These are phyloP conservation scores for Erigeron philadelphicus DNA, from an alignment of 140 eudicot species.

Conservation along the genomic window DNA sequence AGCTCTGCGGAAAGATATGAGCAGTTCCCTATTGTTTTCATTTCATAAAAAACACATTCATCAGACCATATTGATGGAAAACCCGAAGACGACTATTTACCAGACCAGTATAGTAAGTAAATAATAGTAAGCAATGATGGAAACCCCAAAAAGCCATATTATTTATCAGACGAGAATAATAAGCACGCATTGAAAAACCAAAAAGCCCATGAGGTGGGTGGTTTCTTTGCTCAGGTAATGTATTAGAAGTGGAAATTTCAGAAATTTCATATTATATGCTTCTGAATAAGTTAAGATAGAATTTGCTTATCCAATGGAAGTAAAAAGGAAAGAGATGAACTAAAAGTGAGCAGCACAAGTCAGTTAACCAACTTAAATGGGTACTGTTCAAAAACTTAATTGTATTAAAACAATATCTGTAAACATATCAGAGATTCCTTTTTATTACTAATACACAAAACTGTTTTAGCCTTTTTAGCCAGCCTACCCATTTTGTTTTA, in stretches of 20 bases:
- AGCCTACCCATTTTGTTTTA: neutral
- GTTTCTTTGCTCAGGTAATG: neutral
- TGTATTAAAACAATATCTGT: no score
- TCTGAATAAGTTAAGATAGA: no score
- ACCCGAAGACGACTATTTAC: no score
- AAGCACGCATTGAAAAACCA: neutral
- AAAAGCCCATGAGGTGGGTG: neutral
- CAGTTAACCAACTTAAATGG: no score
- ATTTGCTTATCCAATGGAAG: no score
- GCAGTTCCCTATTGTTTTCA: slow-evolving; percentile 64
- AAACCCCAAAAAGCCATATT: neutral
- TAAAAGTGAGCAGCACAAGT: no score
- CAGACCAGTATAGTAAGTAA: neutral
- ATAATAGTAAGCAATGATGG: neutral
- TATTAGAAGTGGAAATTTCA: no score
- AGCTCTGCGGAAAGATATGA: slow-evolving; percentile 74
- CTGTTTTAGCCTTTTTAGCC: neutral
- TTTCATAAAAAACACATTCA: neutral
- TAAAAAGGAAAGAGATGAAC: no score
- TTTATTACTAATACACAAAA: neutral
- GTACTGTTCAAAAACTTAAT: no score
- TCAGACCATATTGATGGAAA: neutral
- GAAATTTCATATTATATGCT: no score
- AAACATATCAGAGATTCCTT: no score
- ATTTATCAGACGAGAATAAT: no score